Evolutionary conservation across 2,329 filamentous ascomycete genomes (phyloP), one percentile per base, ranked within the genome.

Genomic region (Epichloe brachyelytri): DNA sequence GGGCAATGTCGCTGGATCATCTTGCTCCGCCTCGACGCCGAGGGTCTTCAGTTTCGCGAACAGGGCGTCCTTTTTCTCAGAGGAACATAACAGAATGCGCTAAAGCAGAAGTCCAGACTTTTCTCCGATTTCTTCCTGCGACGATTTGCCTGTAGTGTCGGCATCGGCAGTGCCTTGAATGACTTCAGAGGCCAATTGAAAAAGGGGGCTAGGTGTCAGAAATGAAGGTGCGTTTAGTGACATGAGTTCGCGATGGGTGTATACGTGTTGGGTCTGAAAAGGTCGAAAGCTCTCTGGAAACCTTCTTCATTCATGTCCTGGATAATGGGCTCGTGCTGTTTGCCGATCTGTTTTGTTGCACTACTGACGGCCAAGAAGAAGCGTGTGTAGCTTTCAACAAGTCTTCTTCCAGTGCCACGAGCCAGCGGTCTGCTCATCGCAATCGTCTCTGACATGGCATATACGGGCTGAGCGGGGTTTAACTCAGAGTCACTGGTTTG

Each of bases 401-500:
- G 70, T 63, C 59, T 75, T 76, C 44, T 64, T 65, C 0, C 62
- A 62, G 56, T 76, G 72, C 75, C 67, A 69, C 5, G 55, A 51
- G n/a, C 61, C n/a, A n/a, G n/a, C n/a, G n/a, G n/a, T n/a, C n/a
- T n/a, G n/a, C n/a, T n/a, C n/a, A n/a, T n/a, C n/a, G n/a, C n/a
- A n/a, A n/a, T n/a, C n/a, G n/a, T n/a, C n/a, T n/a, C n/a, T n/a
- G n/a, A n/a, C n/a, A n/a, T n/a, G n/a, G n/a, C n/a, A n/a, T n/a
- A n/a, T n/a, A n/a, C n/a, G n/a, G n/a, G n/a, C n/a, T n/a, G n/a
- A n/a, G n/a, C n/a, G n/a, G n/a, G n/a, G n/a, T n/a, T n/a, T n/a
- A n/a, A n/a, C n/a, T n/a, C n/a, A n/a, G n/a, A n/a, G n/a, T n/a
- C n/a, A n/a, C n/a, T n/a, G n/a, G n/a, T n/a, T n/a, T n/a, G n/a